A percentile compares a stretch with the other conserved stretches of the same genome.
These are phyloP conservation scores for Aspergillus nidulans DNA, from an alignment of 495 filamentous ascomycete species.

Conservation along the genomic window DNA sequence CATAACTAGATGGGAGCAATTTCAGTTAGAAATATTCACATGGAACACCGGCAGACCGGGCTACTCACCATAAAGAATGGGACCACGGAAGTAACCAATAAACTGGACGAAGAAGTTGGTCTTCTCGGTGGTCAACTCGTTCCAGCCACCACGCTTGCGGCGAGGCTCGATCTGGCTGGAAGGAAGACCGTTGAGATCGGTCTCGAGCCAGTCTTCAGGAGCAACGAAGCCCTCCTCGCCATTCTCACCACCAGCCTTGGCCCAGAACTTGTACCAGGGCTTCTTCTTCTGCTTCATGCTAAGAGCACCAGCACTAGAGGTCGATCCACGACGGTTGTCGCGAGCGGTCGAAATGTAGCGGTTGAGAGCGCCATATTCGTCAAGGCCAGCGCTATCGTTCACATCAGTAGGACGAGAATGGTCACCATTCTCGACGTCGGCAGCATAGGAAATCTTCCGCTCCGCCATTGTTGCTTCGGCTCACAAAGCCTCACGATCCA, in stretches of 20 bases:
- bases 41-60: not conserved
- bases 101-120: slow-evolving; percentile 74
- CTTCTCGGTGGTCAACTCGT: slow-evolving; percentile 73
- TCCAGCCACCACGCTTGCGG: slow-evolving; percentile 64
- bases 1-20: slow-evolving; percentile 58
- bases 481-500: slow-evolving; percentile 41
- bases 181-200: slow-evolving; percentile 63
- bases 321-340: slow-evolving; percentile 54
- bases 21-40: slow-evolving; percentile 2
- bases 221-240: slow-evolving; percentile 46
- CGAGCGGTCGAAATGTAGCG: slow-evolving; percentile 65
- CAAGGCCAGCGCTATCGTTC: slow-evolving; percentile 32
- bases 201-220: slow-evolving; percentile 69
- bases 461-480: slow-evolving; percentile 50
- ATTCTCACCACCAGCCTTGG: slow-evolving; percentile 36
- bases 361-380: slow-evolving; percentile 54
- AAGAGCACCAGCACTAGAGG: slow-evolving; percentile 45
- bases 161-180: slow-evolving; percentile 57
- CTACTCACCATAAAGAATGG: slow-evolving; percentile 73
- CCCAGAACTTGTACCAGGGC: slow-evolving; percentile 55
- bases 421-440: slow-evolving; percentile 49
- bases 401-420: slow-evolving; percentile 34
- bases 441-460: slow-evolving; percentile 52
- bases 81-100: slow-evolving; percentile 74
- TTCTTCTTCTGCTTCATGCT: slow-evolving; percentile 44